Evolutionary conservation across 306 rosid species (phyloP).

Genomic region (Rosa lucieae): DNA sequence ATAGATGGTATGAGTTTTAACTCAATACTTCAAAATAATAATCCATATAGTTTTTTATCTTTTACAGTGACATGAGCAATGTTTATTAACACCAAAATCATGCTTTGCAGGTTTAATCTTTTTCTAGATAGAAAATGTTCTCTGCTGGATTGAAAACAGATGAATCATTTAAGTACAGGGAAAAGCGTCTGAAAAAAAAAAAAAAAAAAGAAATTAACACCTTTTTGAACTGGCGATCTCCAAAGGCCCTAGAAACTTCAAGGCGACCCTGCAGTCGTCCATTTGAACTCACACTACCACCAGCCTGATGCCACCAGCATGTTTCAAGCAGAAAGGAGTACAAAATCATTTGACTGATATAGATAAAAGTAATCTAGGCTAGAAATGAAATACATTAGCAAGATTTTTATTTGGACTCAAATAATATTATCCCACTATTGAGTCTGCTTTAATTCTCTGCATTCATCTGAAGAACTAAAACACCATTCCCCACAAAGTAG

Average conservation of each 20-base stretch:
- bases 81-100: neutral
- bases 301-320: slow-evolving; percentile 56
- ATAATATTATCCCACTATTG: neutral
- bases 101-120: neutral
- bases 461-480: neutral
- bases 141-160: neutral
- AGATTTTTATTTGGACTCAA: neutral
- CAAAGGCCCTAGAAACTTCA: slow-evolving; percentile 87
- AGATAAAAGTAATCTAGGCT: neutral
- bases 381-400: neutral
- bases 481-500: neutral
- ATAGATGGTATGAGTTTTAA: neutral
- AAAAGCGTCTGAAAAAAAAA: neutral
- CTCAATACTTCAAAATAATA: neutral
- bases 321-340: slow-evolving; percentile 6
- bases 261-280: slow-evolving; percentile 88
- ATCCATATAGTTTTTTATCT: neutral
- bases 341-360: neutral
- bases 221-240: slow-evolving; percentile 92
- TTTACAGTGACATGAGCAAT: neutral
- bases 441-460: neutral
- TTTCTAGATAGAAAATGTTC: neutral
- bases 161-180: slow-evolving; percentile 1
- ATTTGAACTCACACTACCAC: slow-evolving; percentile 80
- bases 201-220: slow-evolving; percentile 27